A percentile compares a stretch with the other conserved stretches of the same genome.
Conservation (phyloP, 768 basidiomycete species). For the Pleurotus citrinopileatus region DNA sequence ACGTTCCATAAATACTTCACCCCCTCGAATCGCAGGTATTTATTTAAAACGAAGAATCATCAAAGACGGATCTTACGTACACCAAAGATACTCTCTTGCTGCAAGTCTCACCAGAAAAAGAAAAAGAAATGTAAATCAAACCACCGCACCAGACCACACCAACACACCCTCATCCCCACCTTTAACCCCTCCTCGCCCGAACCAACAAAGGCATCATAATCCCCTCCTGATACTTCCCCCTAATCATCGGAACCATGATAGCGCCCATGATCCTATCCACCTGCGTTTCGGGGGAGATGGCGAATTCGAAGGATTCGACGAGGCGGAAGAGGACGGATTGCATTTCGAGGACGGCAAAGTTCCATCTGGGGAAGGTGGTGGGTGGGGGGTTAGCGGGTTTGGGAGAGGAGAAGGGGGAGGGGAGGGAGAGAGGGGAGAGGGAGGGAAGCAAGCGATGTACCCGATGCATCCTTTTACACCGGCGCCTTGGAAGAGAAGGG, state of each 20-base stretch:
- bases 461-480: constrained; percentile 25
- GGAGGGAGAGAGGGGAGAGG: neutral
- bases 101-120: no score
- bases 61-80: no score
- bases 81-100: no score
- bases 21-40: no score
- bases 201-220: constrained; percentile 29
- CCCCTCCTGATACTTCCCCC: constrained; percentile 15
- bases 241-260: constrained; percentile 9
- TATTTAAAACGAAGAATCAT: no score
- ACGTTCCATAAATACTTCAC: no score
- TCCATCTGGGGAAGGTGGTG: constrained; percentile 17
- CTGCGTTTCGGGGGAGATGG: constrained; percentile 10
- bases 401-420: neutral
- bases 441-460: neutral
- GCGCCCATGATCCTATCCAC: neutral
- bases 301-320: constrained; percentile 50
- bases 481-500: constrained; percentile 10
- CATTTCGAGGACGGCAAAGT: constrained; percentile 48
- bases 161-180: constrained; percentile 31
- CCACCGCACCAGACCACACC: no score
- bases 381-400: constrained; percentile 18
- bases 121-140: no score
- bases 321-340: constrained; percentile 58
- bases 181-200: neutral